Evolutionary conservation across 2,329 filamentous ascomycete genomes (phyloP).

Genomic region (Hypoxylon sp.): DNA sequence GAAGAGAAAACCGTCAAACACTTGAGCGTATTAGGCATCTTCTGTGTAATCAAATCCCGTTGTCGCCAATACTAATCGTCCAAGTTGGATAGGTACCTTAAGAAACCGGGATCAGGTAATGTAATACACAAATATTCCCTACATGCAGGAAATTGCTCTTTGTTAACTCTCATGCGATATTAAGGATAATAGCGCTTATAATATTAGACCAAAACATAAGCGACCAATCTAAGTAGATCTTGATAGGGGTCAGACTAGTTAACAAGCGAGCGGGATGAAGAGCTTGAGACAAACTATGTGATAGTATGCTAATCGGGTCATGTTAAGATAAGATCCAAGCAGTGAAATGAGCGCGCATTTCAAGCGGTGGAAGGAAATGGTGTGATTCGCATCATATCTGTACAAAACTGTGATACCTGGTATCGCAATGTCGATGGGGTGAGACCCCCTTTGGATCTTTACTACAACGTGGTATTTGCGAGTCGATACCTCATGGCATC

Average conservation of each 20-base stretch:
- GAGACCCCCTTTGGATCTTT: slow-evolving; percentile 2
- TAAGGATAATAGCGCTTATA: slow-evolving; percentile 29
- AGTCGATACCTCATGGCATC: slow-evolving; percentile 16
- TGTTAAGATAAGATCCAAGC: slow-evolving; percentile 15
- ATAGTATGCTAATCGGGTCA: slow-evolving; percentile 17
- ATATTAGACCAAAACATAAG: slow-evolving; percentile 27
- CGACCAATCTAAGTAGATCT: slow-evolving; percentile 20
- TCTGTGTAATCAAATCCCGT: slow-evolving; percentile 8
- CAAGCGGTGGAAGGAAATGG: slow-evolving; percentile 8
- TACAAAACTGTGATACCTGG: slow-evolving; percentile 12
- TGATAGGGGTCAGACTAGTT: slow-evolving; percentile 16
- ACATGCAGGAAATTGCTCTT: slow-evolving; percentile 9
- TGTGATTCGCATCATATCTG: slow-evolving; percentile 19
- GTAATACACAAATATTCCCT: background rate
- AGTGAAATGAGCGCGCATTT: slow-evolving; percentile 14
- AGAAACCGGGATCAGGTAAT: slow-evolving; percentile 9
- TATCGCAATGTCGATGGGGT: slow-evolving; percentile 9
- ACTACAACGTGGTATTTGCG: slow-evolving; percentile 12
- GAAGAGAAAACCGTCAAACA: slow-evolving; percentile 22
- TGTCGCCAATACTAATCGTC: slow-evolving; percentile 3
- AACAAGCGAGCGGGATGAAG: slow-evolving; percentile 9
- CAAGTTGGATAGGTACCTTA: slow-evolving; percentile 5
- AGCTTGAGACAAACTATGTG: slow-evolving; percentile 23
- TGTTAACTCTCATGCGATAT: slow-evolving; percentile 21
- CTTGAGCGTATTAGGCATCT: slow-evolving; percentile 10